These are phyloP conservation scores for Phytophthora cryptogea DNA, from an alignment of 352 stramenopile genomes.

Conservation along the genomic window DNA sequence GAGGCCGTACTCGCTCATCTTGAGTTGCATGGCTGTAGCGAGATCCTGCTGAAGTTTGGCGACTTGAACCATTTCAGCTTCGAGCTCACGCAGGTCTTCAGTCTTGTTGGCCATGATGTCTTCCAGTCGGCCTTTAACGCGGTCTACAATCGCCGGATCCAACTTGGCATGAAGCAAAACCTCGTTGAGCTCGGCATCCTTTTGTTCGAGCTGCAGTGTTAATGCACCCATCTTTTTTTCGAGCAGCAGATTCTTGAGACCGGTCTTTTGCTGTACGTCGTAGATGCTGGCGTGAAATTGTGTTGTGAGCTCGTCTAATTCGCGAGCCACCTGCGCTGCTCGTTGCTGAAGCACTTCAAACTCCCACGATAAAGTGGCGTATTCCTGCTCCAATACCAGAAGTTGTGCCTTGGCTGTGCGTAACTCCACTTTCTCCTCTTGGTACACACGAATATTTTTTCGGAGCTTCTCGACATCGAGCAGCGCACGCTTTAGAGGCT, in stretches of 20 bases:
- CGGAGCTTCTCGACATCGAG: conserved; percentile 74
- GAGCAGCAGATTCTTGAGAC: conserved; percentile 94
- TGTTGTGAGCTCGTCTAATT: conserved; percentile 90
- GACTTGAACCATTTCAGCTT: conserved; percentile 77
- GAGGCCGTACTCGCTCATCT: conserved; percentile 92
- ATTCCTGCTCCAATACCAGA: conserved; percentile 88
- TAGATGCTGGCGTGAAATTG: conserved; percentile 91
- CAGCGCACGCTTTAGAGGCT: conserved; percentile 91
- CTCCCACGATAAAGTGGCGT: conserved; percentile 92
- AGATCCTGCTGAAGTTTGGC: conserved; percentile 83
- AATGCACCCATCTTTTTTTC: conserved; percentile 94
- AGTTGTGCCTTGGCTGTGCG: conserved; percentile 72
- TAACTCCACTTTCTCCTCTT: conserved; percentile 73
- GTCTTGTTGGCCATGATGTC: conserved; percentile 92
- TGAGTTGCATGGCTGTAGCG: conserved; percentile 76
- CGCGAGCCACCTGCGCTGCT: conserved; percentile 77
- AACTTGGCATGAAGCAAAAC: conserved; percentile 92
- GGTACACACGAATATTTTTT: conserved; percentile 70
- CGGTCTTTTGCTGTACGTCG: conserved; percentile 93
- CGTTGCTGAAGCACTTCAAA: conserved; percentile 93
- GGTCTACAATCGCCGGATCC: conserved; percentile 79
- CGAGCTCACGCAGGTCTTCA: conserved; percentile 79
- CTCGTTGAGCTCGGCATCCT: conserved; percentile 93
- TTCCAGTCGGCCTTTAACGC: conserved; percentile 86
- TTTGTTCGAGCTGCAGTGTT: conserved; percentile 86